Evolutionary conservation across 345 rosid species (phyloP).

Genomic region (Nephelium lappaceum): DNA sequence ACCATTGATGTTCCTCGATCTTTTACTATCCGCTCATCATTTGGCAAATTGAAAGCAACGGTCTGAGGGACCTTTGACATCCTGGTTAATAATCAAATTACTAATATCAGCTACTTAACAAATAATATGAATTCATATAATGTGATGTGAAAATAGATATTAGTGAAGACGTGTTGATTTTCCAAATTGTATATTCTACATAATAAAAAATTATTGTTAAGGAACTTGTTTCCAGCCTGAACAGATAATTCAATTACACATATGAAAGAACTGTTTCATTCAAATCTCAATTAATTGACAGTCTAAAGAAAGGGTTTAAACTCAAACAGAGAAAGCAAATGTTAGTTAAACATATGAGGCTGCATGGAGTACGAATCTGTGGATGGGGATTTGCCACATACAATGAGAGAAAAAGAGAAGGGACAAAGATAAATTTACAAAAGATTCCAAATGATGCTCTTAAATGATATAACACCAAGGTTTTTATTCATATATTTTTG

Average conservation of each 20-base stretch:
- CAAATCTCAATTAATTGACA: conserved; percentile 7
- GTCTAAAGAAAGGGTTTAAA: background rate
- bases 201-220: background rate
- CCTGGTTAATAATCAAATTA: conserved; percentile 49
- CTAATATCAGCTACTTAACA: conserved; percentile 14
- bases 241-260: background rate
- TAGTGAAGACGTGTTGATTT: background rate
- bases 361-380: background rate
- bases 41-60: conserved; percentile 94
- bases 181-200: background rate
- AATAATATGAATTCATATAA: background rate
- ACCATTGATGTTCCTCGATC: conserved; percentile 97
- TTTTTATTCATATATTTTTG: background rate
- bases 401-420: background rate
- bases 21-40: conserved; percentile 87
- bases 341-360: conserved; percentile 6
- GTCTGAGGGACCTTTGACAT: conserved; percentile 96
- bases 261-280: background rate
- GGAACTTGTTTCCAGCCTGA: background rate
- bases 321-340: background rate
- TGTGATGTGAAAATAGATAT: background rate
- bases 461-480: background rate
- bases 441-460: background rate
- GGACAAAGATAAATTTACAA: no score
- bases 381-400: background rate